A percentile compares a stretch with the other conserved stretches of the same genome.
These are phyloP conservation scores for Isabelozyma rhagii DNA, from an alignment of 805 yeast genomes.

Conservation along the genomic window DNA sequence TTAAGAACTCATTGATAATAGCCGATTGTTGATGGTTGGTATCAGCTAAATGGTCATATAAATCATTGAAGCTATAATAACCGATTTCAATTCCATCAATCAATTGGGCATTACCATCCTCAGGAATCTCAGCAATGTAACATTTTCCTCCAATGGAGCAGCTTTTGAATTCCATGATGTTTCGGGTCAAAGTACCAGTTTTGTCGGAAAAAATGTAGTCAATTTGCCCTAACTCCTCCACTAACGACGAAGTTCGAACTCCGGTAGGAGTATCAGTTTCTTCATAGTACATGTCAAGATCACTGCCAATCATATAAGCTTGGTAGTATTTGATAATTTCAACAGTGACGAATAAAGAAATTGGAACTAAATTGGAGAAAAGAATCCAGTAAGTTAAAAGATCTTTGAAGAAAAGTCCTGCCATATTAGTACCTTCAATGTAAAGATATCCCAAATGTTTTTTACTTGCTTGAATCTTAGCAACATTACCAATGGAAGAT, in stretches of 20 bases:
- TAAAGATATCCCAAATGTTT: slow-evolving; percentile 59
- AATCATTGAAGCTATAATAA: slow-evolving; percentile 63
- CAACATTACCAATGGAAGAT: slow-evolving; percentile 85
- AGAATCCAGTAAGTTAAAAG: slow-evolving; percentile 93
- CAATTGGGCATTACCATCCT: slow-evolving; percentile 71
- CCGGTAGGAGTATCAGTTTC: slow-evolving; percentile 91
- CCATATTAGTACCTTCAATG: slow-evolving; percentile 65
- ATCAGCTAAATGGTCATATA: slow-evolving; percentile 46
- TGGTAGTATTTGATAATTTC: slow-evolving; percentile 95
- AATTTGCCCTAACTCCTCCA: slow-evolving; percentile 96
- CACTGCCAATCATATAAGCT: slow-evolving; percentile 90
- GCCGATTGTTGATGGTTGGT: slow-evolving; percentile 45
- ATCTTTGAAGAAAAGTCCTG: slow-evolving; percentile 76
- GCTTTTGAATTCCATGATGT: slow-evolving; percentile 93
- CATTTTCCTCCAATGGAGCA: slow-evolving; percentile 92
- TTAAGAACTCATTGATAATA: slow-evolving; percentile 70
- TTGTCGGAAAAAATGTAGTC: slow-evolving; percentile 95
- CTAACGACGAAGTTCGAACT: slow-evolving; percentile 91
- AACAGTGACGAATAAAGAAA: slow-evolving; percentile 92
- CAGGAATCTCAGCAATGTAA: slow-evolving; percentile 86
- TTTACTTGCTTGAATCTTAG: slow-evolving; percentile 56
- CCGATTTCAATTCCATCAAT: slow-evolving; percentile 82
- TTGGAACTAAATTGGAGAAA: slow-evolving; percentile 96
- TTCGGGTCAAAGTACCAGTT: slow-evolving; percentile 94
- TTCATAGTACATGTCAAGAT: slow-evolving; percentile 86